phyloP scores from a whole-genome alignment of 2,329 filamentous ascomycete species.

The Elsinoe arachidis region DNA sequence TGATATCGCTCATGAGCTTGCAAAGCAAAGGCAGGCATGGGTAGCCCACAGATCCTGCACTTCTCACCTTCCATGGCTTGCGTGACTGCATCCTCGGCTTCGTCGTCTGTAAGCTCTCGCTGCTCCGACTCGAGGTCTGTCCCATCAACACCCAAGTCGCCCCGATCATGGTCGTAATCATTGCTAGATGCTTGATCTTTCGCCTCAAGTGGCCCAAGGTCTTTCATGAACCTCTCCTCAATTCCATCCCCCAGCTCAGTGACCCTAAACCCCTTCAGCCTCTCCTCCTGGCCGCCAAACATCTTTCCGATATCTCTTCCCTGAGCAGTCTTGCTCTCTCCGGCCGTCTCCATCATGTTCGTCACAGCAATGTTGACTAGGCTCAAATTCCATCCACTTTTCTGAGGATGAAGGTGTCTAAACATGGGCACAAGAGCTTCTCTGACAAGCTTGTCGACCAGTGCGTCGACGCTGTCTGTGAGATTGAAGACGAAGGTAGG shows the following conservation, averaged over 20 bases:
- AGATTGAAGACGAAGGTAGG: conserved; percentile 66
- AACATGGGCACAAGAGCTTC: conserved; percentile 66
- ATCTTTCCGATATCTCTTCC: conserved; percentile 73
- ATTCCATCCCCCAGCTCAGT: conserved; percentile 32
- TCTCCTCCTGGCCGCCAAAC: conserved; percentile 67
- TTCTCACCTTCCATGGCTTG: conserved; percentile 29
- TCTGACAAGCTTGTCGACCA: conserved; percentile 60
- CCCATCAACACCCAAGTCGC: no score
- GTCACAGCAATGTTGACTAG: conserved; percentile 80
- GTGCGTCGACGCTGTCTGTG: conserved; percentile 46
- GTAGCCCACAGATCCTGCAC: conserved; percentile 43
- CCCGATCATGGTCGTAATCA: not conserved
- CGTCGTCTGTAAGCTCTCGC: conserved; percentile 8
- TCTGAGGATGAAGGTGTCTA: conserved; percentile 61
- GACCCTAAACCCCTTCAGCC: conserved; percentile 58
- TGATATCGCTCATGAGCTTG: conserved; percentile 50
- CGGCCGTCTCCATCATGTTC: conserved; percentile 58
- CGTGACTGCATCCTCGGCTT: conserved; percentile 1
- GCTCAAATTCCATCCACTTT: conserved; percentile 66
- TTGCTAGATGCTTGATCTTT: not conserved
- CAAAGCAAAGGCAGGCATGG: conserved; percentile 51
- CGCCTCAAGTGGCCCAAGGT: not conserved
- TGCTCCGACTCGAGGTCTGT: not conserved
- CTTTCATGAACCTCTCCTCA: conserved; percentile 1
- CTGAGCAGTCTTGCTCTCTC: conserved; percentile 34